phyloP scores from a whole-genome alignment of 2,329 filamentous ascomycete species.

The Colletotrichum nymphaeae region DNA sequence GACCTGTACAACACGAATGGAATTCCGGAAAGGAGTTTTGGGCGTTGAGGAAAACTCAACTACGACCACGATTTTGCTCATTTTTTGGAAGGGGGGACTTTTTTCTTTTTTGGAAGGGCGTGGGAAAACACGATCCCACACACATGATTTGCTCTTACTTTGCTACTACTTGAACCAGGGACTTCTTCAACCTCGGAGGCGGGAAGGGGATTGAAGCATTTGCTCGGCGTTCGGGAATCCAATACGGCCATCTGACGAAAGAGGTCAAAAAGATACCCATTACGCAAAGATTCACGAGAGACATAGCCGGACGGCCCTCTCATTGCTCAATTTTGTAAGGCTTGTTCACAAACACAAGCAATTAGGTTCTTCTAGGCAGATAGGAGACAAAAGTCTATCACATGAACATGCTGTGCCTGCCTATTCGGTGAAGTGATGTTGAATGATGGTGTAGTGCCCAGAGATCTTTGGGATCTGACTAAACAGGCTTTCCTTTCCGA shows the following conservation, averaged over 20 bases:
- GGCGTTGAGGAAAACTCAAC: constrained; percentile 28
- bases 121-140: constrained; percentile 7
- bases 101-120: not conserved
- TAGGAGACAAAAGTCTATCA: constrained; percentile 22
- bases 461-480: not conserved
- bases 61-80: constrained; percentile 25
- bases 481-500: not conserved
- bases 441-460: not conserved
- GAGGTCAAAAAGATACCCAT: constrained; percentile 34
- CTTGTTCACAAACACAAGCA: constrained; percentile 15
- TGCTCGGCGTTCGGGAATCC: constrained; percentile 36
- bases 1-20: constrained; percentile 33
- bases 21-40: constrained; percentile 17
- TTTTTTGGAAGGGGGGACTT: not conserved
- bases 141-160: constrained; percentile 1
- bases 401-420: not conserved
- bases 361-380: constrained; percentile 16
- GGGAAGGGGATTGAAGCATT: constrained; percentile 25
- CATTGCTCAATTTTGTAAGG: constrained; percentile 26
- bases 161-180: constrained; percentile 6
- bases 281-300: constrained; percentile 19
- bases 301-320: constrained; percentile 1
- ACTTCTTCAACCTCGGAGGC: constrained; percentile 15
- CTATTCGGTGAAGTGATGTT: not conserved
- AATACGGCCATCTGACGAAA: constrained; percentile 25